Evolutionary conservation across 2,329 filamentous ascomycete genomes (phyloP), one percentile per base, ranked within the genome.

Genomic region (Trichophyton equinum): DNA sequence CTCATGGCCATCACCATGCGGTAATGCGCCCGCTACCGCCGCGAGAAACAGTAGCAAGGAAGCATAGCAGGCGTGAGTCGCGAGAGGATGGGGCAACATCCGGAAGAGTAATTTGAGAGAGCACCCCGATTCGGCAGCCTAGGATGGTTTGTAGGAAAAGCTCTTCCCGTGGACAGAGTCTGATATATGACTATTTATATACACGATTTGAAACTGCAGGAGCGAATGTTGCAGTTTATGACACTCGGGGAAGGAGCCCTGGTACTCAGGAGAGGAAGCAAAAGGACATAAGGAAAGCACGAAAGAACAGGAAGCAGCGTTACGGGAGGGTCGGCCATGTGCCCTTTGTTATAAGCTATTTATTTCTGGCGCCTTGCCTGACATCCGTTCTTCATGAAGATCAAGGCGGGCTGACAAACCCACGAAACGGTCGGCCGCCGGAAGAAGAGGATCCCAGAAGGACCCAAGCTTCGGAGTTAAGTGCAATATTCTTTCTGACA

Each of bases 1-100:
- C 40, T 68, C 69, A 56, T 72, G 69, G 56, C 71, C 69, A 40
- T 69, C 69, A 33, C 62, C 64, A 61, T 75, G 73, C 7, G 73
- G 67, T 49, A 72, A 60, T 22, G 68, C 72, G 60, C 66, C 71
- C 44, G 67, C 69, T 38, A 70, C 62, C 8, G 69, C 66, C 33
- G 66, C 68, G n/a, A 61, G 42, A 36, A 62, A 56, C 20, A 53
- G 36, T 33, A 55, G 56, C 18, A 59, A 38, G 15, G 42, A 22
- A 42, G 22, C 40, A 27, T 22, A 15, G 30, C 6, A 33, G 9
- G 18, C 3, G 18, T 38, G 30, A 40, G 6, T 6, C 55, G 30
- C 4, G 40, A 18, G 33, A 2, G 1, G 38, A 25, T 22, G 9
- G 13, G 18, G 30, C 55, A 22, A 30, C 55, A 57, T 57, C n/a